Evolutionary conservation across 1,139 yeast species (phyloP).

Genomic region (Pneumocystis jirovecii): DNA sequence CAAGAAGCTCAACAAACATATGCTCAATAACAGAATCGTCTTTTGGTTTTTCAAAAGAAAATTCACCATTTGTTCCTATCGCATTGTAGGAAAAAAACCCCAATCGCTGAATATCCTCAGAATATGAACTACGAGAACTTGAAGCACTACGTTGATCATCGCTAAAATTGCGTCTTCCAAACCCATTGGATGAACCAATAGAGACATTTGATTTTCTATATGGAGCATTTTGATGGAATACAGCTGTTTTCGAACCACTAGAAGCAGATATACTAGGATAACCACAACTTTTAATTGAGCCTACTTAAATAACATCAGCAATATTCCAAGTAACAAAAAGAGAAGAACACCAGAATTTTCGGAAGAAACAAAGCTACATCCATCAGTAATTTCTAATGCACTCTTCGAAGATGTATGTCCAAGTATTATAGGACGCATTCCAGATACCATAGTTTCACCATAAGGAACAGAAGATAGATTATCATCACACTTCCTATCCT

Average conservation of each 20-base stretch:
- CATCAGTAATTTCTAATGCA: background rate
- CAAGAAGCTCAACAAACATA: constrained; percentile 23
- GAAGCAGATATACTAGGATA: background rate
- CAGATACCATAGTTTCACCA: background rate
- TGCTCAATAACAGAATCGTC: constrained; percentile 24
- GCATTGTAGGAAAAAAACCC: background rate
- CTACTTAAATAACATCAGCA: background rate
- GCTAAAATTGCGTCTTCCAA: background rate
- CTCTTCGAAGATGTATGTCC: background rate
- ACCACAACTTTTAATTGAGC: background rate
- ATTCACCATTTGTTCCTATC: constrained; percentile 15
- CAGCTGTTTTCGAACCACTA: background rate
- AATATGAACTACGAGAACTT: background rate
- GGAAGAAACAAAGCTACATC: background rate
- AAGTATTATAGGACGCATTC: background rate
- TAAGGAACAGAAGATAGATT: background rate
- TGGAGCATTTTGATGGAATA: background rate
- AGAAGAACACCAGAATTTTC: background rate
- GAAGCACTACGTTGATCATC: constrained; percentile 1
- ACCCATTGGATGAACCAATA: background rate
- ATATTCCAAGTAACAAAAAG: background rate
- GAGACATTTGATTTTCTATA: background rate
- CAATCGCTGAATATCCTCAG: background rate
- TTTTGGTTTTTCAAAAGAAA: constrained; percentile 21
- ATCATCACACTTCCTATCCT: background rate